phyloP scores from a whole-genome alignment of 2,329 filamentous ascomycete species.

The Xylogone sp. region DNA sequence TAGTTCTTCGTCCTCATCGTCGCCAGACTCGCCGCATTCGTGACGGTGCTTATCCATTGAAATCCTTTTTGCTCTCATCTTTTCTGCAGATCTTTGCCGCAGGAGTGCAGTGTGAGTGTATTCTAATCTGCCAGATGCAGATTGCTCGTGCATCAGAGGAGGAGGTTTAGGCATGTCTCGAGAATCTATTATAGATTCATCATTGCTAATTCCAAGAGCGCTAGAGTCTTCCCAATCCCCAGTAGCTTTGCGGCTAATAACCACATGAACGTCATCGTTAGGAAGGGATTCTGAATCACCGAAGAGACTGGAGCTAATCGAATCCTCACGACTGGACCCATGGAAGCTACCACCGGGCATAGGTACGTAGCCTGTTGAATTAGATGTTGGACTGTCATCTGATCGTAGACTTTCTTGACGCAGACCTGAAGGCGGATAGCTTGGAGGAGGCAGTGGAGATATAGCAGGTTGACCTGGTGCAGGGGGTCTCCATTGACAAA shows the following conservation, averaged over 20 bases:
- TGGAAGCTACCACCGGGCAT: constrained; percentile 76
- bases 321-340: constrained; percentile 80
- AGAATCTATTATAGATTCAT: constrained; percentile 33
- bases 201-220: constrained; percentile 74
- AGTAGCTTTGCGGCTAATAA: constrained; percentile 63
- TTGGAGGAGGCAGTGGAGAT: constrained; percentile 32
- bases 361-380: constrained; percentile 68
- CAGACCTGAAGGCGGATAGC: constrained; percentile 59
- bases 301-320: constrained; percentile 82
- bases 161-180: constrained; percentile 34
- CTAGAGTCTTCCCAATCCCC: constrained; percentile 79
- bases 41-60: constrained; percentile 67
- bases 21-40: constrained; percentile 81
- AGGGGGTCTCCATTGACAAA: constrained; percentile 92
- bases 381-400: constrained; percentile 72
- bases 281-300: constrained; percentile 79
- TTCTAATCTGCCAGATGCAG: constrained; percentile 60
- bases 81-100: constrained; percentile 66
- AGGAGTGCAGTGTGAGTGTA: constrained; percentile 29
- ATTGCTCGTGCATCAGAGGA: constrained; percentile 56
- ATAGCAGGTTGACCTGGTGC: constrained; percentile 40
- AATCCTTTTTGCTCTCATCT: constrained; percentile 70
- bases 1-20: constrained; percentile 92
- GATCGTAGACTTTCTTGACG: constrained; percentile 59
- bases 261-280: constrained; percentile 73